Evolutionary conservation across 345 rosid genomes (phyloP).

Genomic region (Pugionium cornutum): DNA sequence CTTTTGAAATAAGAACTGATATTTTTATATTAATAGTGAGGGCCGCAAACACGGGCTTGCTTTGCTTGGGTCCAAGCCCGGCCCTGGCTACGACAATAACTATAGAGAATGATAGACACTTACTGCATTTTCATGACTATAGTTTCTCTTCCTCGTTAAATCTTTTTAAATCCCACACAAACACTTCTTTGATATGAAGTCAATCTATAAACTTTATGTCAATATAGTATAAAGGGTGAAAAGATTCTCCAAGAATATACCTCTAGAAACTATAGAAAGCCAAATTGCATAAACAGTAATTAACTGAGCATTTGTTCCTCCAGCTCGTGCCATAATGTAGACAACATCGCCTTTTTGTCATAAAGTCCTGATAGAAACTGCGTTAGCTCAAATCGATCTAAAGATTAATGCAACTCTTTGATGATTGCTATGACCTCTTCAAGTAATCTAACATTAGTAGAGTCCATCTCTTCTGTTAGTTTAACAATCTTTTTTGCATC

Average conservation of each 20-base stretch:
- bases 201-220: no score
- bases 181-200: no score
- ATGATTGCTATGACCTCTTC: slow-evolving; percentile 74
- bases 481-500: slow-evolving; percentile 84
- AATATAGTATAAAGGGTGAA: no score
- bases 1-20: no score
- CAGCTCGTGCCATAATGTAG: slow-evolving; percentile 91
- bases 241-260: no score
- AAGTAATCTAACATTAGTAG: slow-evolving; percentile 73
- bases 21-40: no score
- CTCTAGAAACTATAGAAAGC: background rate
- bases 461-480: slow-evolving; percentile 92
- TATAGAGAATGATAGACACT: background rate
- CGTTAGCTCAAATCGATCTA: slow-evolving; percentile 78
- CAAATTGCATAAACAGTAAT: slow-evolving; percentile 15
- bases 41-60: no score
- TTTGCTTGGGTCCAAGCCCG: no score
- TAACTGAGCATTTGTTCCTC: slow-evolving; percentile 99
- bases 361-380: slow-evolving; percentile 95
- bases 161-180: background rate
- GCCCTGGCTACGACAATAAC: no score
- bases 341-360: slow-evolving; percentile 88
- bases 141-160: background rate
- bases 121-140: slow-evolving; percentile 4
- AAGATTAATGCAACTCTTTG: slow-evolving; percentile 62